Evolutionary conservation across 2,329 filamentous ascomycete genomes (phyloP).

Genomic region (Colletotrichum brevisporum): DNA sequence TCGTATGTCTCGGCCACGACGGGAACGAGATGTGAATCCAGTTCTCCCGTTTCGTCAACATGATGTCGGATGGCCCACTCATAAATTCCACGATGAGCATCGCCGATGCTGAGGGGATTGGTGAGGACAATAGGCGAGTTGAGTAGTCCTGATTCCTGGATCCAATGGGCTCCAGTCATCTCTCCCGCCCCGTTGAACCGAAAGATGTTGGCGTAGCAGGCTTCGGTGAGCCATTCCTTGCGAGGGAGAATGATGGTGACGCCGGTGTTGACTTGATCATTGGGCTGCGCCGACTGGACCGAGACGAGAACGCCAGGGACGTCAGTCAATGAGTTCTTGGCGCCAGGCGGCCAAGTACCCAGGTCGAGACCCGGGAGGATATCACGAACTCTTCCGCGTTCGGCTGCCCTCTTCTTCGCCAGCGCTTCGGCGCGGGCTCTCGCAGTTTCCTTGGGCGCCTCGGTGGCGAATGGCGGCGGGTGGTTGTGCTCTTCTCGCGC

Average conservation of each 20-base stretch:
- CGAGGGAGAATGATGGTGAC: constrained; percentile 65
- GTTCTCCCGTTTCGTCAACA: constrained; percentile 55
- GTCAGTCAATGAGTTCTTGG: constrained; percentile 66
- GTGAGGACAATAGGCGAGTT: constrained; percentile 73
- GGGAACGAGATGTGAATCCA: constrained; percentile 69
- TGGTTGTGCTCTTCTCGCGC: too few species aligned
- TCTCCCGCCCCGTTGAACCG: constrained; percentile 76
- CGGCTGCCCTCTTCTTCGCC: too few species aligned
- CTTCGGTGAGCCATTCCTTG: constrained; percentile 58
- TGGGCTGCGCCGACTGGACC: constrained; percentile 58
- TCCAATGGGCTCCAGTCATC: constrained; percentile 73
- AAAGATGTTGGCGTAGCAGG: constrained; percentile 66
- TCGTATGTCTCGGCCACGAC: constrained; percentile 76
- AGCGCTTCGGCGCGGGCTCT: too few species aligned
- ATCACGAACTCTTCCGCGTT: constrained; percentile 55
- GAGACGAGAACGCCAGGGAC: constrained; percentile 63
- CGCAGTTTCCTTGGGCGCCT: too few species aligned
- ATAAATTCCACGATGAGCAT: constrained; percentile 71
- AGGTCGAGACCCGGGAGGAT: constrained; percentile 60
- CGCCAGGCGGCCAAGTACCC: constrained; percentile 59
- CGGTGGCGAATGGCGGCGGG: too few species aligned
- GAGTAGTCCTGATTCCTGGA: constrained; percentile 72
- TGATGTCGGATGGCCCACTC: constrained; percentile 66
- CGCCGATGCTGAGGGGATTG: constrained; percentile 70
- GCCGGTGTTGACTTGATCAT: constrained; percentile 61